phyloP scores from a whole-genome alignment of 164 flowering plant species.

The Taxillus chinensis region DNA sequence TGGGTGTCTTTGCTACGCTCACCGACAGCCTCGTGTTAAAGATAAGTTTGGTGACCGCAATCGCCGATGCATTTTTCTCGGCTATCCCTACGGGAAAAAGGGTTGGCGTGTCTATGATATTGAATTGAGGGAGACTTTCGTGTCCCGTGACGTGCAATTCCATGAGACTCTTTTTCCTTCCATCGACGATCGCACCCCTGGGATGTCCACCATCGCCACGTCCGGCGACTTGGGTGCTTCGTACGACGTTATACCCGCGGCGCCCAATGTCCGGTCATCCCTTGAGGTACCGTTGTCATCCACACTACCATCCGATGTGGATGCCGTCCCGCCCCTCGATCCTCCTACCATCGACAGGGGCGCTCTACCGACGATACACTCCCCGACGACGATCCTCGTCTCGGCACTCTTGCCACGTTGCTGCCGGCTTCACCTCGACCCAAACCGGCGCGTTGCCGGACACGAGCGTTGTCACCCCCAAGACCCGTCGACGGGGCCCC shows the following conservation, averaged over 20 bases:
- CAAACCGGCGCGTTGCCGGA: too few species aligned
- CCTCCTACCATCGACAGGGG: too few species aligned
- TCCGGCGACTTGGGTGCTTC: neutral
- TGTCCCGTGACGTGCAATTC: neutral
- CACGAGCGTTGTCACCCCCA: neutral
- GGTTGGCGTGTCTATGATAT: neutral
- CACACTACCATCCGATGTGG: too few species aligned
- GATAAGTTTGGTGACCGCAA: neutral
- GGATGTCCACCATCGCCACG: neutral
- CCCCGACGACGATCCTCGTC: too few species aligned
- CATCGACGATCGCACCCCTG: neutral
- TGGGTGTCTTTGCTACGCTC: constrained; percentile 8
- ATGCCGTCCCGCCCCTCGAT: too few species aligned
- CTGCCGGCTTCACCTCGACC: too few species aligned
- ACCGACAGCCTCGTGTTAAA: constrained; percentile 2
- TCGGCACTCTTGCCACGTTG: too few species aligned
- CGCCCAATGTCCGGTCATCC: too few species aligned
- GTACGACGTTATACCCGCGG: too few species aligned
- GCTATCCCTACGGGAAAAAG: constrained; percentile 2
- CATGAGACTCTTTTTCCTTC: neutral
- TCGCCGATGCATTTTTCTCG: neutral
- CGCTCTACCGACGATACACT: too few species aligned
- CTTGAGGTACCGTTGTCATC: too few species aligned
- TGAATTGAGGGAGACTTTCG: neutral
- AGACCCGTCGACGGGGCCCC: neutral